Percentiles rank a stretch among this genome's conserved stretches.
These are phyloP conservation scores for Crithidia mellificae DNA, from an alignment of 208 protist species.

Conservation along the genomic window DNA sequence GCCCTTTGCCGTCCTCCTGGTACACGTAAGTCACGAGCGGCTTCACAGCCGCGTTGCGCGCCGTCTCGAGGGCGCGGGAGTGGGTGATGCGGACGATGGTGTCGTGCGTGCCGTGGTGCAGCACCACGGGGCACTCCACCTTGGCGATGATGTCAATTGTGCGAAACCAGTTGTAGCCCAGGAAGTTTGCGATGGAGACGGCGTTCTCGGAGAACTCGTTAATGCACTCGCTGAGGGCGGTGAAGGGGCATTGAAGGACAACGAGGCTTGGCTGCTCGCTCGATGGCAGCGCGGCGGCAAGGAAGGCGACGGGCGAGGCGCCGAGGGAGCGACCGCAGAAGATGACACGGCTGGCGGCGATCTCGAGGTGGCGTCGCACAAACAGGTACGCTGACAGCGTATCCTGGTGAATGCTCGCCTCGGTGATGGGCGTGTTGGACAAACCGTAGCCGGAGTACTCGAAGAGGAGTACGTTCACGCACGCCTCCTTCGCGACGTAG, in stretches of 20 bases:
- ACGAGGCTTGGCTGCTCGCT: slow-evolving; percentile 52
- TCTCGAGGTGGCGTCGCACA: slow-evolving; percentile 44
- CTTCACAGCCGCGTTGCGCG: slow-evolving; percentile 41
- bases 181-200: slow-evolving; percentile 65
- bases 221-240: slow-evolving; percentile 75
- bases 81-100: slow-evolving; percentile 72
- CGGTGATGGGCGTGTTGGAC: slow-evolving; percentile 47
- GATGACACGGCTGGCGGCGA: slow-evolving; percentile 63
- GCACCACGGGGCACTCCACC: slow-evolving; percentile 74
- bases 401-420: slow-evolving; percentile 65
- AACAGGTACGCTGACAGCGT: slow-evolving; percentile 73
- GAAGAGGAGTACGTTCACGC: slow-evolving; percentile 64
- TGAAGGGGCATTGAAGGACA: slow-evolving; percentile 78
- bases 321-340: slow-evolving; percentile 86
- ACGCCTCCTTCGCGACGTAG: slow-evolving; percentile 53
- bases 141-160: slow-evolving; percentile 79
- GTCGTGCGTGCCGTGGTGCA: slow-evolving; percentile 85
- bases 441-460: slow-evolving; percentile 89
- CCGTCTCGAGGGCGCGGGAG: slow-evolving; percentile 54
- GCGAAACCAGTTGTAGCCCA: slow-evolving; percentile 83
- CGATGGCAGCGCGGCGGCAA: slow-evolving; percentile 47
- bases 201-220: slow-evolving; percentile 63
- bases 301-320: slow-evolving; percentile 50
- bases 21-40: slow-evolving; percentile 67
- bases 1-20: slow-evolving; percentile 57